Conservation (phyloP, 23 red algal genomes). For the Cyanidioschyzon merolae region DNA sequence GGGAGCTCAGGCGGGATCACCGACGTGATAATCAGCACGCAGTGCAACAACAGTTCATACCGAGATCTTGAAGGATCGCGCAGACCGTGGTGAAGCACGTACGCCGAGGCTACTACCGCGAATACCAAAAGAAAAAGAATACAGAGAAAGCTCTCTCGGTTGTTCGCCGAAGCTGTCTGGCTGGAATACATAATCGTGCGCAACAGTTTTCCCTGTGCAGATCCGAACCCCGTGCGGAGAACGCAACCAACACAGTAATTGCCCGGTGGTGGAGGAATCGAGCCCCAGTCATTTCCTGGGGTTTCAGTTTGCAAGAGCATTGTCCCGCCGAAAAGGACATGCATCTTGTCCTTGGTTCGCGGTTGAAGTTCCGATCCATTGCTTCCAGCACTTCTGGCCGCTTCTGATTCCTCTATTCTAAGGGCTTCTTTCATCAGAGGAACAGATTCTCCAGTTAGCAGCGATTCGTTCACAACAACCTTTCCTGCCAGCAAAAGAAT, state of each 20-base stretch:
- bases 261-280: constrained; percentile 40
- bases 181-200: constrained; percentile 89
- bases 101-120: constrained; percentile 81
- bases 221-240: constrained; percentile 86
- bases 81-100: constrained; percentile 68
- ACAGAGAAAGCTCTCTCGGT: constrained; percentile 59
- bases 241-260: constrained; percentile 67
- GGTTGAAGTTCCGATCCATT: constrained; percentile 9
- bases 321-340: constrained; percentile 86
- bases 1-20: constrained; percentile 93
- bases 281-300: constrained; percentile 10
- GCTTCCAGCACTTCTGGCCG: constrained; percentile 3
- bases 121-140: constrained; percentile 83
- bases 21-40: constrained; percentile 87
- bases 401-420: constrained; percentile 3
- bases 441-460: constrained; percentile 95
- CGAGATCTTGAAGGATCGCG: constrained; percentile 37
- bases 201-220: constrained; percentile 91
- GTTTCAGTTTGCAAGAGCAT: constrained; percentile 47
- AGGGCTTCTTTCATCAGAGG: constrained; percentile 91
- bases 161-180: constrained; percentile 70
- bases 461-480: constrained; percentile 82
- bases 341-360: constrained; percentile 51
- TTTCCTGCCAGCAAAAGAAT: constrained; percentile 56
- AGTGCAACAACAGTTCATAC: constrained; percentile 86